These are phyloP conservation scores for Leccinum variicolor DNA, from an alignment of 768 basidiomycete species.

Conservation along the genomic window DNA sequence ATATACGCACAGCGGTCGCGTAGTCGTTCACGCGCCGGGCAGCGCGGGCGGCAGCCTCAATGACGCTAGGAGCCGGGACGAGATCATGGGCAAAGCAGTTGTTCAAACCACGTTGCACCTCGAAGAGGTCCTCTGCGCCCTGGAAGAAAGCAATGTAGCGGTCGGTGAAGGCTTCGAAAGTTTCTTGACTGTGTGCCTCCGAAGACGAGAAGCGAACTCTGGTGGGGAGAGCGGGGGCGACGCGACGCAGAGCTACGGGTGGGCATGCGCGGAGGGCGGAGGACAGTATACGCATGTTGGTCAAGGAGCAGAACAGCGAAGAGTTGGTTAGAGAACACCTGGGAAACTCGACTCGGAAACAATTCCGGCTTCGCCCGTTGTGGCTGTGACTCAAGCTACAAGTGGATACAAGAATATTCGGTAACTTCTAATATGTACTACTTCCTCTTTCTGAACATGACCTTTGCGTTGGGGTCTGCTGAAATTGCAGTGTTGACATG, in stretches of 20 bases:
- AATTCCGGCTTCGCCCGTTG: slow-evolving; percentile 18
- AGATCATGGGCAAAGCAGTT: slow-evolving; percentile 99
- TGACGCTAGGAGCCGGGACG: slow-evolving; percentile 78
- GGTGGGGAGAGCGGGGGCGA: slow-evolving; percentile 42
- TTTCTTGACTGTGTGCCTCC: slow-evolving; percentile 77
- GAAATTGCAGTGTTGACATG: neutral
- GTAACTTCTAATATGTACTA: neutral
- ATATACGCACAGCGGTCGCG: slow-evolving; percentile 92
- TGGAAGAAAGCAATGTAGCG: slow-evolving; percentile 95
- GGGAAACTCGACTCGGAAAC: slow-evolving; percentile 7
- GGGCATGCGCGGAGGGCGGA: slow-evolving; percentile 64
- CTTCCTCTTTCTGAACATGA: neutral
- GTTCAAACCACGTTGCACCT: slow-evolving; percentile 98
- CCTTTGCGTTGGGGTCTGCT: neutral
- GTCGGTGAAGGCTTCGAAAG: slow-evolving; percentile 90
- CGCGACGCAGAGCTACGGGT: slow-evolving; percentile 36
- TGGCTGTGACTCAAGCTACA: slow-evolving; percentile 17
- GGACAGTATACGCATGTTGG: slow-evolving; percentile 58
- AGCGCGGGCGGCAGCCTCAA: slow-evolving; percentile 86
- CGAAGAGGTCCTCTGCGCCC: slow-evolving; percentile 91
- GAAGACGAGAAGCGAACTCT: slow-evolving; percentile 38
- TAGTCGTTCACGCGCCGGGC: slow-evolving; percentile 94
- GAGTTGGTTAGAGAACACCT: neutral
- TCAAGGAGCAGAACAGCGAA: slow-evolving; percentile 1
- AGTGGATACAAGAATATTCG: neutral